Base-by-base conservation (phyloP, 371 early-diverging fungal species). In the Rhizopus delemar region DNA sequence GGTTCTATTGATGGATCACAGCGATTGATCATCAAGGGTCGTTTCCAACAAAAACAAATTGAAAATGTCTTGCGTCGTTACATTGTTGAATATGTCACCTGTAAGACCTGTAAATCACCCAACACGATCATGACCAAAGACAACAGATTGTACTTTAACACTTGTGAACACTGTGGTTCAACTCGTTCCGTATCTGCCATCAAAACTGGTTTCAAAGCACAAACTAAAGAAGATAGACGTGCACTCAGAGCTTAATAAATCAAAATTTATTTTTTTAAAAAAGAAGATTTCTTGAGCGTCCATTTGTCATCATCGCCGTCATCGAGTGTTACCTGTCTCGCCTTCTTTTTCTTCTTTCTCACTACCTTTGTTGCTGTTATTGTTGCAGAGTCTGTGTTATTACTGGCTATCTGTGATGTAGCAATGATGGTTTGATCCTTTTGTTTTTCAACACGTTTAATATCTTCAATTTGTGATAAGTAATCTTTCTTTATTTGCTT, bases 81-180 rank as follows among this genome's bases (percentile, higher is more conserved):
- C 74, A 99, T 99, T 76, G 94, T 93, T 57, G 98, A 99, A 76
- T 99, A 99, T 68, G 99, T 99, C 28, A 92, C 97, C 4, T 99
- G 99, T 86, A 98, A 96, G 82, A 95, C 96, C 36, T 99, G 99
- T 89, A 97, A 96, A 70, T 92, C 93, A 4, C 93, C 95, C 38
- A 94, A 99, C 56, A 99, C 99, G 12, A 84, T 90, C 31, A 78
- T 99, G 71, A 88, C 90, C 41, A 99, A 97, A 86, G 99, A 99
- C 66, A 96, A 98, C 80, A 92, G 98, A 69, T 81, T 99, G 60
- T 94, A 90, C 82, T 99, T 99, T 86, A 75, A 98, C 75, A 93
- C 96, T 79, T 99, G 99, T 84, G 93, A 97, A 74, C 87, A 93
- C 46, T 99, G 99, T 75, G 98, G 97, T 34, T 94, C 96, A 35